Base-by-base conservation (phyloP, 163 green algal species). In the Scenedesmus sp. region DNA sequence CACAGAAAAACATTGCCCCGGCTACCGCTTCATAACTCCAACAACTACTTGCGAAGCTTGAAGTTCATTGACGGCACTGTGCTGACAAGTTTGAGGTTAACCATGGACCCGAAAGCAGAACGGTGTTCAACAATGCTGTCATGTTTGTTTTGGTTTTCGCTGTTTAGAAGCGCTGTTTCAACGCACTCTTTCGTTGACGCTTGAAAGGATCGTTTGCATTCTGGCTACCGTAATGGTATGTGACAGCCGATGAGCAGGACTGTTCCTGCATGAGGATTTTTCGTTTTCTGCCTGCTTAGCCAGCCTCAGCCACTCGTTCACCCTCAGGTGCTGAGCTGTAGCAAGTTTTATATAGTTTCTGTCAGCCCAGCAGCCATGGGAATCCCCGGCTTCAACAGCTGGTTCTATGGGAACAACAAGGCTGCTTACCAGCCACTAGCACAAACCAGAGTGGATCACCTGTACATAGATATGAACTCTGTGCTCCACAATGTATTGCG, bases 381-480 rank as follows among this genome's bases (percentile, higher is more conserved):
- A 2, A 92, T 92, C 70, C 89, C 89, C 26, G 94, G 94, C 53
- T 96, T 97, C 85, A 96, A 94, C 65, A 86, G 72, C 0, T 97
- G 94, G 94, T 96, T 97, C 79, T 76, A 83, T 5, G 65, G 90
- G 30, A 83, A 91, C 20, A 93, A 95, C 83, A 53, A 76, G 30
- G 76, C 59, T 9, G 91, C 94, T 0, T 96, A 95, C 53, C 87
- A 94, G 13, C 87, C 88, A 4, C 68, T 94, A 18, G 30, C 83
- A 2, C 37, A 83, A 0, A 81, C 90, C 18, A 86, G 81, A 9
- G 87, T 94, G 3, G 94, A 96, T 81, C 94, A 97, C 30, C 80
- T 97, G 10, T 97, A 96, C 80, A 92, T 97, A 4, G 95, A 97
- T 68, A 91, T 95, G 43, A 95, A 95, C 90, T 93, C 78, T 16